Evolutionary conservation across 495 filamentous ascomycete genomes (phyloP), one percentile per base, ranked within the genome.

Genomic region (Talaromyces thailandensis): DNA sequence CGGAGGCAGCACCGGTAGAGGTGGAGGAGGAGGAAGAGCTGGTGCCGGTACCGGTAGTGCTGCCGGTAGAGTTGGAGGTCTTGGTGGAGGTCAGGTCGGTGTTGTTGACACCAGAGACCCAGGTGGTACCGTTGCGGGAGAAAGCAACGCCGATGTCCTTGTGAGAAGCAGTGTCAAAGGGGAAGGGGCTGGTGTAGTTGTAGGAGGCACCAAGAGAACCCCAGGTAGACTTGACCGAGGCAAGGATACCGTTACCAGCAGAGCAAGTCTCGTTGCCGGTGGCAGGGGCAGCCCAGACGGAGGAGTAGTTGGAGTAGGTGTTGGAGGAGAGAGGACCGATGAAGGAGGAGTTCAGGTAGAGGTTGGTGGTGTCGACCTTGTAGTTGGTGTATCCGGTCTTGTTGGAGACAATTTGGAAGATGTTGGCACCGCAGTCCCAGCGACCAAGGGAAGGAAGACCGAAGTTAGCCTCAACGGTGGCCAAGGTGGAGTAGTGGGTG

Each of bases 361-460:
- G 66, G 35, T 76, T 73, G 31, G 63, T 71, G 35, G 68, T 71
- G 61, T 82, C 73, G 35, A 81, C 77, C 3, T 76, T 62, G 57
- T 71, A 78, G 68, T 82, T 88, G 37, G 70, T 63, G 67, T 86
- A 87, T 45, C 82, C 82, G 4, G 80, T 81, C 66, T 76, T 75
- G 35, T 83, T 76, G 8, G 85, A 82, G 21, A 87, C 82, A n/a
- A 85, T 70, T 31, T 81, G 67, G 61, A 89, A 84, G 21, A 89
- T 75, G 62, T 90, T 90, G 31, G 87, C 87, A 62, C 86, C 86
- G 48, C 86, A 86, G 65, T 90, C 87, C 75, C 85, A 89, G 65
- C 87, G 79, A 11, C 87, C 87, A 8, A 90, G 80, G 32, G 82
- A 87, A 18, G 84, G 83, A 35, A 89, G 75, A 14, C 74, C 84